These are phyloP conservation scores for Planoprotostelium fungivorum DNA, from an alignment of 78 protist genomes.

Conservation along the genomic window DNA sequence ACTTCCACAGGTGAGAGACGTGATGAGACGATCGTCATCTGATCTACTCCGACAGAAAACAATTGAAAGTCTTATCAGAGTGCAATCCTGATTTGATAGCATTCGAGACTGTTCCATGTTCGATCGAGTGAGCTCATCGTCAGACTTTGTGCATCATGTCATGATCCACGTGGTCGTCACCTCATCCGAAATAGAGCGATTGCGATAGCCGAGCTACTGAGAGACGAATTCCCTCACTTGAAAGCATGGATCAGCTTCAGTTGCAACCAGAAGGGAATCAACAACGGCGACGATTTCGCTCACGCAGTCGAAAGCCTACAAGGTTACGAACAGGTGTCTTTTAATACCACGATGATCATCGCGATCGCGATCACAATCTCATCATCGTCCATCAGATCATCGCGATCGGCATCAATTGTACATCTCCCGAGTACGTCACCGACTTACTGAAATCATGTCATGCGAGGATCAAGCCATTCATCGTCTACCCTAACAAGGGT, in stretches of 20 bases:
- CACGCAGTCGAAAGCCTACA: background rate
- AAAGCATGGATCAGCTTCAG: background rate
- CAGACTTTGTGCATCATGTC: background rate
- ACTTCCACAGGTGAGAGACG: background rate
- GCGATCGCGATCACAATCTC: too few species aligned
- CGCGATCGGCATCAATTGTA: background rate
- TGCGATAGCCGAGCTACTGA: background rate
- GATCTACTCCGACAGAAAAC: too few species aligned
- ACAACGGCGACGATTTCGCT: background rate
- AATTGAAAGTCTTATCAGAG: too few species aligned
- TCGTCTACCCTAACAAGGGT: background rate
- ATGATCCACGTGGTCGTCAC: background rate
- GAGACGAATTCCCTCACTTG: background rate
- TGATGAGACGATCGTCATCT: background rate
- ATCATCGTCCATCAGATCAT: too few species aligned
- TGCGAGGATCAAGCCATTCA: background rate
- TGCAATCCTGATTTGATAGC: background rate
- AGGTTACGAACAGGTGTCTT: background rate
- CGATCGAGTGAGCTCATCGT: background rate
- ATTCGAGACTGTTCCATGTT: background rate
- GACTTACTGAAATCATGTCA: background rate
- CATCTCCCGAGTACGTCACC: background rate
- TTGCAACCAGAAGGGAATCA: background rate
- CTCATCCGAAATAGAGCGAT: background rate
- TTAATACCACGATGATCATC: background rate